Conservation (phyloP, 2,329 filamentous ascomycete genomes). For the Exutisphaerella laricina region DNA sequence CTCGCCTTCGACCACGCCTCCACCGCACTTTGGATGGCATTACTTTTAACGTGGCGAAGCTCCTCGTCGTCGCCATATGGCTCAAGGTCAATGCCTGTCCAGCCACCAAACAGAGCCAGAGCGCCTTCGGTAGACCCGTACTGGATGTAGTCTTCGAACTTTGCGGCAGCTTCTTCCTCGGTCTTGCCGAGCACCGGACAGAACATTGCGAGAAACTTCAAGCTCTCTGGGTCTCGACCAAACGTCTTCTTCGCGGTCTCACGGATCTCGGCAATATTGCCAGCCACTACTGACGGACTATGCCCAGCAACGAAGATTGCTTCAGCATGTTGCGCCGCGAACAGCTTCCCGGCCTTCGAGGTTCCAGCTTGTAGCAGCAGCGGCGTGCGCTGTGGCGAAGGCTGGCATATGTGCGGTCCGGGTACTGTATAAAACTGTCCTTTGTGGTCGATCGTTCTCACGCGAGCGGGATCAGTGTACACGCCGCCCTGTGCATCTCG, state of each 20-base stretch:
- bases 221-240: slow-evolving; percentile 53
- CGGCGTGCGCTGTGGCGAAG: slow-evolving; percentile 38
- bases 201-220: slow-evolving; percentile 63
- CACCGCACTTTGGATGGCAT: slow-evolving; percentile 51
- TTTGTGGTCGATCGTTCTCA: slow-evolving; percentile 54
- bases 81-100: slow-evolving; percentile 61
- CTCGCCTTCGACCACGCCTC: slow-evolving; percentile 52
- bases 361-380: slow-evolving; percentile 51
- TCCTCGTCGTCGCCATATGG: slow-evolving; percentile 58
- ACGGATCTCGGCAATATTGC: slow-evolving; percentile 58
- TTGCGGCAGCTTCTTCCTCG: slow-evolving; percentile 57
- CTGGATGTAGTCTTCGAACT: slow-evolving; percentile 54
- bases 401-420: slow-evolving; percentile 41
- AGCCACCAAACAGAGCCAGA: slow-evolving; percentile 63
- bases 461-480: slow-evolving; percentile 54
- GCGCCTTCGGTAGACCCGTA: slow-evolving; percentile 61
- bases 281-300: slow-evolving; percentile 54
- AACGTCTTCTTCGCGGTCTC: slow-evolving; percentile 46
- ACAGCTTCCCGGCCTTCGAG: slow-evolving; percentile 51
- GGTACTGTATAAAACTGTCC: slow-evolving; percentile 50
- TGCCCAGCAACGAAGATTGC: slow-evolving; percentile 63
- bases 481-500: slow-evolving; percentile 52
- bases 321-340: slow-evolving; percentile 55
- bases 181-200: slow-evolving; percentile 60
- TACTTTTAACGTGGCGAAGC: slow-evolving; percentile 52